phyloP scores from a whole-genome alignment of 148 eudicot species.

The Chenopodium formosanum region DNA sequence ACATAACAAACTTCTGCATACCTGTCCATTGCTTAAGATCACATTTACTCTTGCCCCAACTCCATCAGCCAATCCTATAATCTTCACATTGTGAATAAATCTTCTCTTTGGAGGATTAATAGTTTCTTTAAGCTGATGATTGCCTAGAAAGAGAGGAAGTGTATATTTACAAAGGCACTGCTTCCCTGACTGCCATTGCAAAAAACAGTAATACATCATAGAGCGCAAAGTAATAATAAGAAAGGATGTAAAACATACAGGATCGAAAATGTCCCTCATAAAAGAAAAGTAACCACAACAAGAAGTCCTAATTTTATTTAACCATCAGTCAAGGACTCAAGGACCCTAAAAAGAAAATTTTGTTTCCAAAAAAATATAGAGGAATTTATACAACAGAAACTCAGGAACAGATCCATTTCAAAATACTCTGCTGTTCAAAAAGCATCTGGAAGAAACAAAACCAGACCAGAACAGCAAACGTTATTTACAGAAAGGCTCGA shows the following conservation, averaged over 20 bases:
- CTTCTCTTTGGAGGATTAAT: slow-evolving; percentile 36
- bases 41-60: slow-evolving; percentile 80
- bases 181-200: slow-evolving; percentile 73
- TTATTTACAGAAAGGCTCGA: not conserved
- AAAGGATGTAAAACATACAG: not conserved
- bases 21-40: slow-evolving; percentile 73
- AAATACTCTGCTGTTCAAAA: not conserved
- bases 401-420: not conserved
- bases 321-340: not conserved
- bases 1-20: slow-evolving; percentile 22
- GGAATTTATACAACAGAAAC: not conserved
- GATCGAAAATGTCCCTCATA: too few species aligned
- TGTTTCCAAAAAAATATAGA: not conserved
- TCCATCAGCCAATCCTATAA: slow-evolving; percentile 83
- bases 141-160: slow-evolving; percentile 49
- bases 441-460: not conserved
- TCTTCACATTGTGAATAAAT: slow-evolving; percentile 39
- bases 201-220: slow-evolving; percentile 13
- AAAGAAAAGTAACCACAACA: not conserved
- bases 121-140: slow-evolving; percentile 34
- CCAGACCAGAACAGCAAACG: not conserved
- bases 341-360: not conserved
- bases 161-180: slow-evolving; percentile 81
- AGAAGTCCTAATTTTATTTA: not conserved
- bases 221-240: not conserved